phyloP scores from a whole-genome alignment of 106 monocot genomes.

The Ottelia alismoides region DNA sequence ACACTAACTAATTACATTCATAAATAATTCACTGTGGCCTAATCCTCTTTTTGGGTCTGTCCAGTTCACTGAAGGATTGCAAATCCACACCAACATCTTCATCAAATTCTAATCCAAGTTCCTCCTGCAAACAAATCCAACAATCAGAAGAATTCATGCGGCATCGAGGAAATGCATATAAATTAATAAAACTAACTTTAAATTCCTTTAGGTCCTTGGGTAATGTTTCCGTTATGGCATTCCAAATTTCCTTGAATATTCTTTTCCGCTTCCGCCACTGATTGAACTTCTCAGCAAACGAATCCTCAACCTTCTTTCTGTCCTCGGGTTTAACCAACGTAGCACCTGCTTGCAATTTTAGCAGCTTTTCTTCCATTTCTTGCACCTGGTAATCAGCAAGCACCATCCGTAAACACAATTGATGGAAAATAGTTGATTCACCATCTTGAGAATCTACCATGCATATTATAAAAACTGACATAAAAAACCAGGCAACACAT shows the following conservation, averaged over 20 bases:
- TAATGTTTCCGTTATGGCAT: slow-evolving; percentile 68
- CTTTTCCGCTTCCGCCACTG: slow-evolving; percentile 81
- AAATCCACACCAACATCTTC: slow-evolving; percentile 75
- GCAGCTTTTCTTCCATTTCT: slow-evolving; percentile 57
- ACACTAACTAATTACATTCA: too few relatives aligned
- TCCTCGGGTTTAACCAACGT: slow-evolving; percentile 79
- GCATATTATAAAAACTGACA: too few relatives aligned
- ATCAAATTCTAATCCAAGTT: slow-evolving; percentile 79
- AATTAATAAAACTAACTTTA: too few relatives aligned
- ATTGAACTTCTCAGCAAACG: slow-evolving; percentile 48
- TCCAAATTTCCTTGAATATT: slow-evolving; percentile 87
- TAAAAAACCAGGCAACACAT: too few relatives aligned
- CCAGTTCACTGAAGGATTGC: slow-evolving; percentile 43
- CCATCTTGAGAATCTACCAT: too few relatives aligned
- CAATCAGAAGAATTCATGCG: not conserved
- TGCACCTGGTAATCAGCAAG: too few relatives aligned
- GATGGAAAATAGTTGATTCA: too few relatives aligned
- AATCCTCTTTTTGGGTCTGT: too few relatives aligned
- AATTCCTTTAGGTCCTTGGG: slow-evolving; percentile 77
- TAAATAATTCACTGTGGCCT: too few relatives aligned
- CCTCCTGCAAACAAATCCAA: slow-evolving; percentile 42
- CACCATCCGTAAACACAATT: too few relatives aligned
- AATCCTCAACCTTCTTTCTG: slow-evolving; percentile 47
- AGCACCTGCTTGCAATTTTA: slow-evolving; percentile 42
- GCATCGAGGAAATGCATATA: too few relatives aligned